Evolutionary conservation across 768 basidiomycete species (phyloP), one percentile per base, ranked within the genome.

Genomic region (Amanita molliuscula): DNA sequence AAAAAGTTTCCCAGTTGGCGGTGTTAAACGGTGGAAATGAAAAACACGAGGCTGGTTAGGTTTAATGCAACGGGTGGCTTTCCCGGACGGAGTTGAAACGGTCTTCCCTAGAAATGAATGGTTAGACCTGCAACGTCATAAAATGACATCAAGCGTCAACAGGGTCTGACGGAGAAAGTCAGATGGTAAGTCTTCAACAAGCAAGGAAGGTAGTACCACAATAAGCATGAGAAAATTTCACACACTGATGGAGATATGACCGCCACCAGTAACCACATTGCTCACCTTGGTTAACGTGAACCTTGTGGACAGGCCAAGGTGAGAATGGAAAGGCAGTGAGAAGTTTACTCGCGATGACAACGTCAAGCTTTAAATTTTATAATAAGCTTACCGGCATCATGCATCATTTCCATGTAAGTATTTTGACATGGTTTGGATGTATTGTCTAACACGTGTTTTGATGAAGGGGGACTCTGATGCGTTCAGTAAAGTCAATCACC

Each of bases 1-100:
- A 41, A 26, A 38, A 1, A 26, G 23, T 36, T 43, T 28, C 41
- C 18, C 26, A 31, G 10, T 44, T 50, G 23, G 40, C n/a, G 20
- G n/a, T 3, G 31, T 29, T 18, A 18, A 21, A 23, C 31, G 3
- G 21, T n/a, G 28, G 41, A 50, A 15, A 50, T 50, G 49, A 50
- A 28, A 20, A 20, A 23, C 49, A 50, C 31, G 49, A 50, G 49
- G 49, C 36, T 16, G 48, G 26, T 28, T 26, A 42, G 38, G 9
- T 38, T 13, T 33, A 48, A 41, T 40, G n/a, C 16, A 31, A 31
- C 37, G 38, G 26, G n/a, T 28, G 10, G 13, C 38, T 15, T 10
- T 15, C 20, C 36, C 16, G 38, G 28, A 21, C 35, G 9, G 33
- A 15, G 18, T n/a, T 18, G 35, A n/a, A n/a, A 28, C 28, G 42